A percentile compares a stretch with the other conserved stretches of the same genome.
Conservation (phyloP, 2,329 filamentous ascomycete genomes). For the Fusarium drepaniforme region DNA sequence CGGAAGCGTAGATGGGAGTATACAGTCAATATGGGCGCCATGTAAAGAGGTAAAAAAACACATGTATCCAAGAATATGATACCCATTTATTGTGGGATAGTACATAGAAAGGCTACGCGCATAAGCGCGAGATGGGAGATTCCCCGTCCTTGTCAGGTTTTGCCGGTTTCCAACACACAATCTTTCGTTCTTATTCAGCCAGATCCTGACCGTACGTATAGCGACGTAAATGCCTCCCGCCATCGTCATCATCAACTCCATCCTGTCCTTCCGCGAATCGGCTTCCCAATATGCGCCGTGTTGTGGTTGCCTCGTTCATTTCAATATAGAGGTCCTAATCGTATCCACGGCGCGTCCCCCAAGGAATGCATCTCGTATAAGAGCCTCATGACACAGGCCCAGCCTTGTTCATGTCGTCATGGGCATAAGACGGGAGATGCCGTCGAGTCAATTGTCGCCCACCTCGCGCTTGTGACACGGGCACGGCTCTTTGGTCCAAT, state of each 20-base stretch:
- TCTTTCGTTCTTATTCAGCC: slow-evolving; percentile 25
- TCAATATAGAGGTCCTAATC: background rate
- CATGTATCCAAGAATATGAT: slow-evolving; percentile 37
- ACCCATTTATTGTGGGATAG: slow-evolving; percentile 39
- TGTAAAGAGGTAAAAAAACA: background rate
- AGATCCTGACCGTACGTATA: slow-evolving; percentile 1
- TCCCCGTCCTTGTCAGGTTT: slow-evolving; percentile 13
- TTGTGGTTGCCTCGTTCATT: slow-evolving; percentile 9
- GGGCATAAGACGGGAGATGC: slow-evolving; percentile 13
- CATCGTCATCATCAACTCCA: background rate
- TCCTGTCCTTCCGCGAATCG: slow-evolving; percentile 2
- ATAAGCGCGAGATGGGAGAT: slow-evolving; percentile 25
- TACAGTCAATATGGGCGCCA: slow-evolving; percentile 2
- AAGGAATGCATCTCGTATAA: slow-evolving; percentile 1
- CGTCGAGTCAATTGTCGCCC: slow-evolving; percentile 8
- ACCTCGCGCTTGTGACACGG: slow-evolving; percentile 14
- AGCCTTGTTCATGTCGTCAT: slow-evolving; percentile 32
- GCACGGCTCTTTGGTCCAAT: slow-evolving; percentile 17
- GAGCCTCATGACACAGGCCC: slow-evolving; percentile 33
- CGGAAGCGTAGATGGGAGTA: slow-evolving; percentile 2
- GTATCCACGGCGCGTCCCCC: background rate
- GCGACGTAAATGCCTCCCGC: slow-evolving; percentile 4
- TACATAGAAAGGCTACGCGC: slow-evolving; percentile 38
- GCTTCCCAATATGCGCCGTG: background rate
- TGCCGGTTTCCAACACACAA: slow-evolving; percentile 27